Evolutionary conservation across 495 filamentous ascomycete species (phyloP).

Genomic region (Aspergillus carlsbadensis): DNA sequence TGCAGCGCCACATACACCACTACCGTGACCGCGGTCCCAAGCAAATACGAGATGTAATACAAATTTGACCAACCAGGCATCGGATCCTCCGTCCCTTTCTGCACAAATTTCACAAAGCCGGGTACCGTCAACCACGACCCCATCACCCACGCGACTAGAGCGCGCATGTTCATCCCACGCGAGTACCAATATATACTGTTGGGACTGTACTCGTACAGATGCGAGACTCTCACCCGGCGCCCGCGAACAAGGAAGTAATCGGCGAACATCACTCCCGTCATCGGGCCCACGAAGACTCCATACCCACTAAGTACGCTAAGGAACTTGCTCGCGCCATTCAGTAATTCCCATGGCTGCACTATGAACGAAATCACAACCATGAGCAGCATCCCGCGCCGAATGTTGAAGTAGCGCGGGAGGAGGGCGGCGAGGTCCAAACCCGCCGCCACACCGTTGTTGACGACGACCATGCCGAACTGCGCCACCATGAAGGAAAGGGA

Average conservation of each 20-base stretch:
- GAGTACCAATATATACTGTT: constrained; percentile 3
- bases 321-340: constrained; percentile 1
- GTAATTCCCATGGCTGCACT: constrained; percentile 1
- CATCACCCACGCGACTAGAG: neutral
- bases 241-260: constrained; percentile 7
- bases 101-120: neutral
- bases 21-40: too few species aligned
- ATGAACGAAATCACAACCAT: neutral
- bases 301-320: constrained; percentile 6
- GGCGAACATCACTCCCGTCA: constrained; percentile 6
- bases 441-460: neutral
- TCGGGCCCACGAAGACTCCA: constrained; percentile 2
- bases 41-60: too few species aligned
- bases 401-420: neutral
- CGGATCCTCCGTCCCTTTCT: too few species aligned
- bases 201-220: neutral
- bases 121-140: constrained; percentile 2
- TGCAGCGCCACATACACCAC: too few species aligned
- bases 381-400: constrained; percentile 2
- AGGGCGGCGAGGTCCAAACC: constrained; percentile 5
- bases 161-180: neutral
- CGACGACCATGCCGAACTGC: constrained; percentile 4
- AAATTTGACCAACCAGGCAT: too few species aligned
- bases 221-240: neutral
- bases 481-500: constrained; percentile 5